Evolutionary conservation across 495 filamentous ascomycete genomes (phyloP).

Genomic region (Neurospora sublineolata): DNA sequence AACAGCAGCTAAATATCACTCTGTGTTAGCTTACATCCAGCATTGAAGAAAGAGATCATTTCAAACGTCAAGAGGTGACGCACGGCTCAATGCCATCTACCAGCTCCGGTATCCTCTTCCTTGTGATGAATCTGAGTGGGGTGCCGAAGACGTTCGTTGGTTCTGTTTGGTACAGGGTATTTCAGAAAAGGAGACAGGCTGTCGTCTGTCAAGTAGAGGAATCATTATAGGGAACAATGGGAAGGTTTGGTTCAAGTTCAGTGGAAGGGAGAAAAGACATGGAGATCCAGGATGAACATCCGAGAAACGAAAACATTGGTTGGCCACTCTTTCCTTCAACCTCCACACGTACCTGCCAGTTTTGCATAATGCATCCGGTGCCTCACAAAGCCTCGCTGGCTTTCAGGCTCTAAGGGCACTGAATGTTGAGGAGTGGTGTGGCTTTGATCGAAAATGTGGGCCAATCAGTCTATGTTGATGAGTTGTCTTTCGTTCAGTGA

Average conservation of each 20-base stretch:
- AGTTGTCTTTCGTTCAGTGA: neutral
- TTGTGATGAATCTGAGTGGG: neutral
- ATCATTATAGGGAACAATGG: neutral
- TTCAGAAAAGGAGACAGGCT: neutral
- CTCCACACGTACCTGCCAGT: too few relatives aligned
- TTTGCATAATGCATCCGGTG: neutral
- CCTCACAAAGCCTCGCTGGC: neutral
- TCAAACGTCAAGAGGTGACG: neutral
- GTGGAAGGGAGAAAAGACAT: neutral
- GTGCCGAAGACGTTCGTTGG: neutral
- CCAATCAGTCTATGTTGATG: neutral
- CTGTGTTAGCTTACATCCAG: too few relatives aligned
- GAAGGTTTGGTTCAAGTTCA: rapidly evolving
- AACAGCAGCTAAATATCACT: neutral
- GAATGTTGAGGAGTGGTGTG: neutral
- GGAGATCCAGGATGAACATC: too few relatives aligned
- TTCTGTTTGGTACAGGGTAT: neutral
- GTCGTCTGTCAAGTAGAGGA: neutral
- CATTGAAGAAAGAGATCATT: neutral
- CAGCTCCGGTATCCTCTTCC: neutral
- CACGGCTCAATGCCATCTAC: neutral
- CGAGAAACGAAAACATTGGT: neutral
- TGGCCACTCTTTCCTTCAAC: neutral
- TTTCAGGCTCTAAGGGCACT: neutral
- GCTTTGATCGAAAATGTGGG: neutral